Evolutionary conservation across 768 basidiomycete genomes (phyloP).

Genomic region (Gelatoporia subvermispora): DNA sequence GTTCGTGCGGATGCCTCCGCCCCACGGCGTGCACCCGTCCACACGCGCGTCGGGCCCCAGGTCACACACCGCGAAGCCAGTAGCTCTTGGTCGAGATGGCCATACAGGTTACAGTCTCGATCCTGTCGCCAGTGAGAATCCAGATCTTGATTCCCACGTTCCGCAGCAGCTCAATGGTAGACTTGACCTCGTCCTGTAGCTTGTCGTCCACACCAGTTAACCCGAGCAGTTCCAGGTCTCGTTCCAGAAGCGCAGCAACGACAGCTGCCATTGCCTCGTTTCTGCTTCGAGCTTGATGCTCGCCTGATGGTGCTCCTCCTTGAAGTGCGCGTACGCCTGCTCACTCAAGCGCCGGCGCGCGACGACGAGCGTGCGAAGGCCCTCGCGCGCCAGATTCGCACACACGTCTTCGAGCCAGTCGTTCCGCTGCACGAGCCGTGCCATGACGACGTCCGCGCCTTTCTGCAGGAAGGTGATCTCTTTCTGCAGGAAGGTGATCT

Average conservation of each 20-base stretch:
- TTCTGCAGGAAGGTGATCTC: slow-evolving; percentile 97
- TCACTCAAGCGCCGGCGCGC: slow-evolving; percentile 72
- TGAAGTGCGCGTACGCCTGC: slow-evolving; percentile 72
- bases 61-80: slow-evolving; percentile 79
- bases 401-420: slow-evolving; percentile 99
- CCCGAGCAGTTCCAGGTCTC: slow-evolving; percentile 75
- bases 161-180: slow-evolving; percentile 93
- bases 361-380: slow-evolving; percentile 89
- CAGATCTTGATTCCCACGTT: slow-evolving; percentile 96
- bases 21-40: slow-evolving; percentile 84
- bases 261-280: slow-evolving; percentile 78
- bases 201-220: slow-evolving; percentile 97
- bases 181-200: slow-evolving; percentile 97
- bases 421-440: slow-evolving; percentile 88
- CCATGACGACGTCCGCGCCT: slow-evolving; percentile 98
- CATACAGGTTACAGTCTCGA: slow-evolving; percentile 85
- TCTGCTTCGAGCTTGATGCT: slow-evolving; percentile 73
- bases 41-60: slow-evolving; percentile 74
- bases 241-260: slow-evolving; percentile 73
- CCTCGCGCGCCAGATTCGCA: slow-evolving; percentile 97
- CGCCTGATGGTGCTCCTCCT: slow-evolving; percentile 65
- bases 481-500: too few relatives aligned
- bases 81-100: too few relatives aligned
- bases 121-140: slow-evolving; percentile 87
- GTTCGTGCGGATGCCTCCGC: slow-evolving; percentile 78